These are phyloP conservation scores for Syncephalastrum racemosum DNA, from an alignment of 371 early-diverging fungal genomes.

Conservation along the genomic window DNA sequence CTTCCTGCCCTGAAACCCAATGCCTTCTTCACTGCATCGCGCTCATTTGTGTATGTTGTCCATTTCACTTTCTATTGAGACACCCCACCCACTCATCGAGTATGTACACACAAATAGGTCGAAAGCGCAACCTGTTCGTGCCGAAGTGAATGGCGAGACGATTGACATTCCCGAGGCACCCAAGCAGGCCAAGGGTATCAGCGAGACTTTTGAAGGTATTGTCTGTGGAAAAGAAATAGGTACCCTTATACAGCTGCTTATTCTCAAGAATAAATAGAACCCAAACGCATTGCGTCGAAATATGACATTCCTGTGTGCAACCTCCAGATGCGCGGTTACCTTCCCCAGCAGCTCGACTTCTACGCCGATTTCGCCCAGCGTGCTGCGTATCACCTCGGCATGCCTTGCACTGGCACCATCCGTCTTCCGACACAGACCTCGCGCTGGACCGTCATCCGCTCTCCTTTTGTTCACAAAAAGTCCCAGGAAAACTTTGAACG, in stretches of 20 bases:
- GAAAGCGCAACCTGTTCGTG: background rate
- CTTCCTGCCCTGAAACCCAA: no score
- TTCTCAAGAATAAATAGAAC: constrained; percentile 19
- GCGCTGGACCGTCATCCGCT: constrained; percentile 88
- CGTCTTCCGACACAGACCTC: constrained; percentile 78
- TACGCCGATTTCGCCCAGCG: constrained; percentile 83
- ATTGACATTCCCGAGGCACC: constrained; percentile 1
- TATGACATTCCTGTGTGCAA: constrained; percentile 72
- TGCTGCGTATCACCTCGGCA: constrained; percentile 73
- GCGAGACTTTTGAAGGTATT: constrained; percentile 14
- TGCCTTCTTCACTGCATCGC: no score
- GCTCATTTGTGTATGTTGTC: no score
- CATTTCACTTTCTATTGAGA: no score
- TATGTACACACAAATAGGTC: background rate
- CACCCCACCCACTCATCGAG: no score
- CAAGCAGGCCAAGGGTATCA: background rate
- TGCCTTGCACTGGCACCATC: constrained; percentile 77
- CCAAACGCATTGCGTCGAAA: constrained; percentile 50
- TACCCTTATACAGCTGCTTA: no score
- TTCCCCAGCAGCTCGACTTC: constrained; percentile 85
- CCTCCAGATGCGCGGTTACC: constrained; percentile 69
- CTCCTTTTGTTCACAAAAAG: constrained; percentile 96
- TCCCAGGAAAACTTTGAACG: constrained; percentile 96
- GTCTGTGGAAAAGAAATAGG: background rate
- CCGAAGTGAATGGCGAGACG: background rate